Conservation (phyloP, 225 moss, liverwort and hornwort genomes). For the Ulota crispa region DNA sequence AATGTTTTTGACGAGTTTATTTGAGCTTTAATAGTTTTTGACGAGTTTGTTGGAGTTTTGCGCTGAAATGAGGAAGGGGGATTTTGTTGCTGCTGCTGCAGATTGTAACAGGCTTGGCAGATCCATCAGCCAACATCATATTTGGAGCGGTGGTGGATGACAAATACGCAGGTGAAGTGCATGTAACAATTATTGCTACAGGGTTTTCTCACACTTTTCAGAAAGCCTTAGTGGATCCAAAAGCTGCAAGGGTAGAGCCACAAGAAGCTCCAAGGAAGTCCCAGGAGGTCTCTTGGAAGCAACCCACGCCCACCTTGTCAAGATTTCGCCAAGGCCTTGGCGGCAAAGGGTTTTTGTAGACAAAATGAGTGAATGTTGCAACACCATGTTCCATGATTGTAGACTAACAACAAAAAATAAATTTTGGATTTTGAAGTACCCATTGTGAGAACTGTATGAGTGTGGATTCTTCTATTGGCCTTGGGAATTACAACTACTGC, state of each 20-base stretch:
- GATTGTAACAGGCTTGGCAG: conserved; percentile 80
- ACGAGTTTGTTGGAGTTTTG: neutral
- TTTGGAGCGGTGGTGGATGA: conserved; percentile 69
- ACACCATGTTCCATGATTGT: conserved; percentile 8
- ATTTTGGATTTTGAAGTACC: neutral
- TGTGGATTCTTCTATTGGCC: neutral
- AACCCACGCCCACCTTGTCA: conserved; percentile 66
- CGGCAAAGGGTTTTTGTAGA: conserved; percentile 79
- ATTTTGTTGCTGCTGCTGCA: conserved; percentile 19
- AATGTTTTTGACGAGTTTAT: neutral
- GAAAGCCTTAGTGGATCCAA: conserved; percentile 74
- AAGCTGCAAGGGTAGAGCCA: conserved; percentile 54
- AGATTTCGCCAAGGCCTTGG: conserved; percentile 76
- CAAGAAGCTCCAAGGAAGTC: conserved; percentile 52
- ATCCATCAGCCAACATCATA: conserved; percentile 82
- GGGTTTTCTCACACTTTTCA: conserved; percentile 91
- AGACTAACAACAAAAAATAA: conserved; percentile 6
- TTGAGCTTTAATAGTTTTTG: neutral
- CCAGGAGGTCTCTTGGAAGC: conserved; percentile 61
- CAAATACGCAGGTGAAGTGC: conserved; percentile 68
- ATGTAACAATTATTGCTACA: conserved; percentile 88
- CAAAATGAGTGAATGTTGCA: neutral
- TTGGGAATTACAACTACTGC: neutral
- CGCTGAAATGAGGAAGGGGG: neutral
- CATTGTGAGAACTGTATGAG: neutral